A percentile compares a stretch with the other conserved stretches of the same genome.
Evolutionary conservation across 257 asterid species (phyloP).

Genomic region (Cruciata laevipes): DNA sequence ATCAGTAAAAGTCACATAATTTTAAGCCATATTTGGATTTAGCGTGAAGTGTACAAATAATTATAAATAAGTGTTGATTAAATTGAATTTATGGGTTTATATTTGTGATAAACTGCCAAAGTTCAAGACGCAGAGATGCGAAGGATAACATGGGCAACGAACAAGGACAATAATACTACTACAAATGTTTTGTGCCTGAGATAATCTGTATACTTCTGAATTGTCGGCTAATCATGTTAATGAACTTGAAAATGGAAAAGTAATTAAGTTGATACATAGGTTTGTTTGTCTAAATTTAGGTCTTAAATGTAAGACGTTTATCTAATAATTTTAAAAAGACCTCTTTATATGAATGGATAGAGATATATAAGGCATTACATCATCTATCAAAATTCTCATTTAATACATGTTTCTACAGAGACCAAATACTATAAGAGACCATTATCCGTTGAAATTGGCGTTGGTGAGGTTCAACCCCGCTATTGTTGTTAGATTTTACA

Average conservation of each 20-base stretch:
- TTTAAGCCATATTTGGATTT: background rate
- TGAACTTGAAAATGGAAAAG: background rate
- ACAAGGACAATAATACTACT: background rate
- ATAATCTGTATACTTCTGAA: background rate
- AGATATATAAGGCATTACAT: too few relatives aligned
- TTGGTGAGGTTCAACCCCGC: too few relatives aligned
- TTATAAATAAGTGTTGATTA: background rate
- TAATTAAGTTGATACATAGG: background rate
- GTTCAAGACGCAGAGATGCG: background rate
- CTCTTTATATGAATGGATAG: too few relatives aligned
- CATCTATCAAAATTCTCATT: too few relatives aligned
- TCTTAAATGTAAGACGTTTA: background rate
- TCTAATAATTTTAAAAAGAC: background rate
- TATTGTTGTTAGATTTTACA: too few relatives aligned
- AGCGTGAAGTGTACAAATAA: background rate
- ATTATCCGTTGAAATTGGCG: too few relatives aligned
- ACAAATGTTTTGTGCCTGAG: background rate
- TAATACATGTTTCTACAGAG: too few relatives aligned
- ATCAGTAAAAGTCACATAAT: background rate
- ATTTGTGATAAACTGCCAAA: background rate
- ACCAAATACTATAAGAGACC: too few relatives aligned
- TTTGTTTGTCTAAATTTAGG: background rate
- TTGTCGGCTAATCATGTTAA: background rate
- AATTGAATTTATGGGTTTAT: background rate
- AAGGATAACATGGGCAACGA: slow-evolving; percentile 5